Evolutionary conservation across 768 basidiomycete species (phyloP), one percentile per base, ranked within the genome.

Genomic region (Postia placenta): DNA sequence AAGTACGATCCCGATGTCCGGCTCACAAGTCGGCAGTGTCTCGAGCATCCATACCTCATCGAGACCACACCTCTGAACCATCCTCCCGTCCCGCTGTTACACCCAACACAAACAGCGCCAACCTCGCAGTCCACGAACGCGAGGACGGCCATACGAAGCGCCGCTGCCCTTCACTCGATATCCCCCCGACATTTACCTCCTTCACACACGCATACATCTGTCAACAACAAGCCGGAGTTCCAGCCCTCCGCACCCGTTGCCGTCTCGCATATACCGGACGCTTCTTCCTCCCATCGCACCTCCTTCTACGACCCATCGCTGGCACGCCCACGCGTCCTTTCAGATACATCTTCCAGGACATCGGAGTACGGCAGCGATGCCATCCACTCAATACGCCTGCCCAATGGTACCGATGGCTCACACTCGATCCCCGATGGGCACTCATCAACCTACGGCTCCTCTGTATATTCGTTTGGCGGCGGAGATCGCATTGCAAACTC

Each of bases 1-100:
- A 87, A 83, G 60, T 98, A 96, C 68, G 91, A 98, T 59, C 94
- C 96, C 22, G 82, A 83, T 35, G 73, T 76, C 42, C 86, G 96
- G 24, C 73, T 97, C 42, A 96, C 93, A 1, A 87, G 90, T 49
- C 76, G 76, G 42, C 80, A 94, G 63, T 95, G 93, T 64, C 70
- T 96, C 53, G 80, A 92, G 26, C 93, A 97, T 64, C 74, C 82
- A 12, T 99, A 98, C 72, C 81, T 97, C 49, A 76, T 76, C 50
- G 90, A 96, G 67, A 90, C 87, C 11, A 70, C 73, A 52, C 80
- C 77, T 28, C 75, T 79, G 42, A 85, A 85, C 55, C 72, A 78
- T 57, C 80, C 85, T 19, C 82, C 82, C 17, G 68, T 81, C 53
- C 82, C 83, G 48, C 68, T 78, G 23, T 15, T 23, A 11, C 36